Evolutionary conservation across 352 stramenopile genomes (phyloP).

Genomic region (Phytophthora pistaciae): DNA sequence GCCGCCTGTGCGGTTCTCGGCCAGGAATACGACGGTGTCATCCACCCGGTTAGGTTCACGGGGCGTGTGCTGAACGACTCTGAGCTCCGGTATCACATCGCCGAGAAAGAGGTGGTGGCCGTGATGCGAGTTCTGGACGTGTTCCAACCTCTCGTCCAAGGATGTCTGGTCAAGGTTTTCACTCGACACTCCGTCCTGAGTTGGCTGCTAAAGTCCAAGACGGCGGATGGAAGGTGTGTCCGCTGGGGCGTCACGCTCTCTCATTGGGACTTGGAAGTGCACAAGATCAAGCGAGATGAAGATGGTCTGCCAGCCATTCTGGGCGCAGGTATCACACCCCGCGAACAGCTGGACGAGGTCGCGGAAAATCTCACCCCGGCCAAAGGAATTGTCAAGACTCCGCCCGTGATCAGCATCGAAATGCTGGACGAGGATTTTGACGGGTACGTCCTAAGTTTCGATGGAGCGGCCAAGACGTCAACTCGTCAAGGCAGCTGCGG

Average conservation of each 20-base stretch:
- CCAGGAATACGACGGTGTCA: background rate
- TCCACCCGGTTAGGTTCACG: conserved; percentile 2
- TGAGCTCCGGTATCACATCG: background rate
- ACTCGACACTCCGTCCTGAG: conserved; percentile 8
- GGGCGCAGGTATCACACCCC: background rate
- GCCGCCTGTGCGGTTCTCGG: no score
- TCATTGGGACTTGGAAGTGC: background rate
- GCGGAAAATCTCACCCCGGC: background rate
- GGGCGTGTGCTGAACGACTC: background rate
- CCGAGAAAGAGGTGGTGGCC: conserved; percentile 1
- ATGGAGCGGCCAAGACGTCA: conserved; percentile 2
- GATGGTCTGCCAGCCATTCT: conserved; percentile 1
- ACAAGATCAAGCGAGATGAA: conserved; percentile 5
- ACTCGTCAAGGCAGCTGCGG: conserved; percentile 2
- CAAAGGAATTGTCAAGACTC: background rate
- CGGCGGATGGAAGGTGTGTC: background rate
- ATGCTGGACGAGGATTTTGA: conserved; percentile 1
- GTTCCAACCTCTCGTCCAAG: background rate
- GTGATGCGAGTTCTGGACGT: background rate
- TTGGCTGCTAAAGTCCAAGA: conserved; percentile 6
- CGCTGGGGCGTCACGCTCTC: background rate
- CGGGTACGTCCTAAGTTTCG: conserved; percentile 7
- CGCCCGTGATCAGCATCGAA: conserved; percentile 5
- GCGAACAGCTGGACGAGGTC: conserved; percentile 1
- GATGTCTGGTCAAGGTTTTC: background rate